Base-by-base conservation (phyloP, 768 basidiomycete species). In the Cyathus striatus region DNA sequence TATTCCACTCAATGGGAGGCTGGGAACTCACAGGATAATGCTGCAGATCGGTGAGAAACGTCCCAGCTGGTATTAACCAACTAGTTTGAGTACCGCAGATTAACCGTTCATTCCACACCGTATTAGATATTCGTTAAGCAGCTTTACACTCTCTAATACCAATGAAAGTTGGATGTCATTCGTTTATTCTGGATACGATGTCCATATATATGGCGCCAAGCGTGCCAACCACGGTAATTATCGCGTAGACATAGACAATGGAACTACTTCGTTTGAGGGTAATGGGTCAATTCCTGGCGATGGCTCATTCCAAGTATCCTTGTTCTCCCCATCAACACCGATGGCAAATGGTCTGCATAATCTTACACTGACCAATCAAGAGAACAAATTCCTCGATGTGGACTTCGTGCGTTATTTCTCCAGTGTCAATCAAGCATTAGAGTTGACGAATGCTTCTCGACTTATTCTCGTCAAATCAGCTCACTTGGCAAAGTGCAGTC, bases 121-220 rank as follows among this genome's bases (percentile, higher is more conserved):
- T n/a, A n/a, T 18, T 34, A 70, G 69, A 44, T 71, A 70, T 39
- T 62, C 61, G 17, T 55, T 58, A 16, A 53, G 49, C 37, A 70
- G 65, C n/a, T 70, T 70, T 38, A 57, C 58, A 9, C 54, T 47
- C 5, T 0, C 48, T 50, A 23, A 54, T 52, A 10, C 59, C 62
- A 1, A 37, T 44, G 6, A 18, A 9, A 18, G n/a, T n/a, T 9
- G 9, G 10, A 52, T 50, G 5, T 51, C 54, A 0, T 54, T 71
- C 43, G 43, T 36, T 21, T 72, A 69, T 51, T 64, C 65, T 30
- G 70, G 70, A 5, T 62, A 60, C 10, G 55, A 30, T 16, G 33
- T 57, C 17, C 23, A 41, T 2, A 33, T 59, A 5, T 48, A 39
- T 37, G 54, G 57, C 1, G 47, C 55, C 9, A 50, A 47, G 42